A percentile compares a stretch with the other conserved stretches of the same genome.
Evolutionary conservation across 805 yeast genomes (phyloP).

Genomic region (Candida taoyuanica): DNA sequence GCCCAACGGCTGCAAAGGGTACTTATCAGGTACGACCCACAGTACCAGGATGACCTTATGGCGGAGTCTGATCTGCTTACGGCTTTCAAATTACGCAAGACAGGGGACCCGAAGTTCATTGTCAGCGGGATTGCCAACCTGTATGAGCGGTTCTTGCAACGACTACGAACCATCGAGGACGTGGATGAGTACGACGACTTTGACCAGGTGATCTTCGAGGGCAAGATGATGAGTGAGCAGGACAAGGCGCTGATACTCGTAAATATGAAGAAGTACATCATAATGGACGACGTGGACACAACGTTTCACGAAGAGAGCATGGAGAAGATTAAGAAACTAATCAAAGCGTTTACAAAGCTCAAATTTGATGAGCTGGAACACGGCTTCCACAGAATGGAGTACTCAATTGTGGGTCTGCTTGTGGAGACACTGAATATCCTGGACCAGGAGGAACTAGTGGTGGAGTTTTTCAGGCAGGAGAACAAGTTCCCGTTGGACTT

Average conservation of each 20-base stretch:
- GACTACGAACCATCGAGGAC: slow-evolving; percentile 5
- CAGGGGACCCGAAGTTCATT: slow-evolving; percentile 21
- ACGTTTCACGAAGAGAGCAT: slow-evolving; percentile 5
- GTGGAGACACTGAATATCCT: slow-evolving; percentile 26
- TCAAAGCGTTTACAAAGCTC: slow-evolving; percentile 14
- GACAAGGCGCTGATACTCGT: slow-evolving; percentile 23
- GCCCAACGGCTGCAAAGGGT: slow-evolving; percentile 9
- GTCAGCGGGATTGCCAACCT: slow-evolving; percentile 7
- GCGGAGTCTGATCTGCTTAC: slow-evolving; percentile 15
- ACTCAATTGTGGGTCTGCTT: slow-evolving; percentile 18
- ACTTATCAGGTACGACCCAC: slow-evolving; percentile 16
- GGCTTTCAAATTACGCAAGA: slow-evolving; percentile 15
- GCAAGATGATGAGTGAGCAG: slow-evolving; percentile 17
- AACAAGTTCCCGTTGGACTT: slow-evolving; percentile 30
- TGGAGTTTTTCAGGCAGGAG: slow-evolving; percentile 38
- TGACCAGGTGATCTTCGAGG: slow-evolving; percentile 14
- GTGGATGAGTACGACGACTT: slow-evolving; percentile 11
- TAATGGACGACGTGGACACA: slow-evolving; percentile 22
- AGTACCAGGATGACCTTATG: slow-evolving; percentile 15
- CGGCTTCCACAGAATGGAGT: slow-evolving; percentile 18
- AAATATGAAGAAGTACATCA: slow-evolving; percentile 16
- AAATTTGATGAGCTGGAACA: slow-evolving; percentile 21
- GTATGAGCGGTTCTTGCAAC: slow-evolving; percentile 13
- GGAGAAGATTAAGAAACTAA: slow-evolving; percentile 12
- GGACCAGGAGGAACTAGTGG: slow-evolving; percentile 34